Conservation (phyloP, 2,329 filamentous ascomycete genomes). For the Elsinoe ampelina region DNA sequence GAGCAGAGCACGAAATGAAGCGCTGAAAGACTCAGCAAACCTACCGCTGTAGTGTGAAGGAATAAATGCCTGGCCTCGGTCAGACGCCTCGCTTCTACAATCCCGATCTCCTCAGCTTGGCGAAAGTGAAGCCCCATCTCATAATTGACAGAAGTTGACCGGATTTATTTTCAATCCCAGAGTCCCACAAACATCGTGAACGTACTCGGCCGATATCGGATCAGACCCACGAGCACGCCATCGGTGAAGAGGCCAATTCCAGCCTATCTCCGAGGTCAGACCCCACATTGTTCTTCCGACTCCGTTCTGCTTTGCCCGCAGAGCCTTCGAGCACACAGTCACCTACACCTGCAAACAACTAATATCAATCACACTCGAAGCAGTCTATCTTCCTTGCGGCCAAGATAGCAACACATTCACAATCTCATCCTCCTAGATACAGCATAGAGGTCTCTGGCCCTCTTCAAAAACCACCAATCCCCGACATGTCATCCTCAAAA, state of each 20-base stretch:
- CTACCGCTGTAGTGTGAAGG: too few relatives aligned
- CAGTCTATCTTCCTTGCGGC: not conserved
- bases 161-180: too few relatives aligned
- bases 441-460: slow-evolving; percentile 25
- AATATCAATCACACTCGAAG: not conserved
- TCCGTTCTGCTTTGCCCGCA: not conserved
- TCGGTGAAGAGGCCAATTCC: not conserved
- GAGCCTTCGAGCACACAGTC: not conserved
- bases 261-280: not conserved
- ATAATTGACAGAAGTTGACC: too few relatives aligned
- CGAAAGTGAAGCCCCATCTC: too few relatives aligned
- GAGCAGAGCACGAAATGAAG: too few relatives aligned
- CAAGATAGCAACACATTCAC: not conserved
- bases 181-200: too few relatives aligned
- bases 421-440: not conserved
- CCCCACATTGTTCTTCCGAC: not conserved
- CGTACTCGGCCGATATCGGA: too few relatives aligned
- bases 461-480: slow-evolving; percentile 20
- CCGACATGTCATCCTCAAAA: slow-evolving; percentile 21
- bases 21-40: too few relatives aligned
- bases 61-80: too few relatives aligned
- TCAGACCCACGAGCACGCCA: too few relatives aligned
- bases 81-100: too few relatives aligned
- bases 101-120: too few relatives aligned
- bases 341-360: not conserved